Percentiles rank a stretch among this genome's conserved stretches.
Conservation (phyloP, 192 early-diverging fungal species). For the Backusella australiensis region DNA sequence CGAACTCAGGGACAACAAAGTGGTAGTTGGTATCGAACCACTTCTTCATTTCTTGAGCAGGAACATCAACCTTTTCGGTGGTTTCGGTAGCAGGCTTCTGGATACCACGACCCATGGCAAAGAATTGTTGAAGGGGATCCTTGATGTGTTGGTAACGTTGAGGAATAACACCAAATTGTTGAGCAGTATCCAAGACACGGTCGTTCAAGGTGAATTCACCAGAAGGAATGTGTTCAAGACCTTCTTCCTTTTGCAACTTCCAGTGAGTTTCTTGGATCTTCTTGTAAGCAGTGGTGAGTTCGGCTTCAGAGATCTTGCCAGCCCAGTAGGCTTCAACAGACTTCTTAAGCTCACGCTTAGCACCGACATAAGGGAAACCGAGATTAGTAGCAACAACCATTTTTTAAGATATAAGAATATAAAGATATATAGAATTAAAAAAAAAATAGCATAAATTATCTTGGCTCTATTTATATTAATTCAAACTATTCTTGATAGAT, state of each 20-base stretch:
- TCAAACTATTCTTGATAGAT: neutral
- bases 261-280: slow-evolving; percentile 76
- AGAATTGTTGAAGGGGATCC: slow-evolving; percentile 77
- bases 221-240: slow-evolving; percentile 83
- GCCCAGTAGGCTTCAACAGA: slow-evolving; percentile 93
- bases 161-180: slow-evolving; percentile 61
- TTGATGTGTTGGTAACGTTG: slow-evolving; percentile 51
- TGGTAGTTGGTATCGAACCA: slow-evolving; percentile 98
- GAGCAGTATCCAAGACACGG: slow-evolving; percentile 58
- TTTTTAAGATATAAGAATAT: neutral
- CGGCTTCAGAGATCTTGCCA: slow-evolving; percentile 74
- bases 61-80: slow-evolving; percentile 79
- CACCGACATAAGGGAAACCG: slow-evolving; percentile 93
- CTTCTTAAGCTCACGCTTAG: slow-evolving; percentile 95
- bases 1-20: slow-evolving; percentile 86
- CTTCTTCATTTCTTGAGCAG: slow-evolving; percentile 99
- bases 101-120: slow-evolving; percentile 96
- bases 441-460: neutral
- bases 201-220: slow-evolving; percentile 98
- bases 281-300: slow-evolving; percentile 69
- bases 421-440: slow-evolving; percentile 1
- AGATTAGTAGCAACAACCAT: slow-evolving; percentile 51
- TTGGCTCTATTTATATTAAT: neutral
- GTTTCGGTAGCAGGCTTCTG: slow-evolving; percentile 66
- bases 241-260: slow-evolving; percentile 55